A percentile compares a stretch with the other conserved stretches of the same genome.
Conservation (phyloP, 352 stramenopile genomes). For the Globisporangium apiculatum region DNA sequence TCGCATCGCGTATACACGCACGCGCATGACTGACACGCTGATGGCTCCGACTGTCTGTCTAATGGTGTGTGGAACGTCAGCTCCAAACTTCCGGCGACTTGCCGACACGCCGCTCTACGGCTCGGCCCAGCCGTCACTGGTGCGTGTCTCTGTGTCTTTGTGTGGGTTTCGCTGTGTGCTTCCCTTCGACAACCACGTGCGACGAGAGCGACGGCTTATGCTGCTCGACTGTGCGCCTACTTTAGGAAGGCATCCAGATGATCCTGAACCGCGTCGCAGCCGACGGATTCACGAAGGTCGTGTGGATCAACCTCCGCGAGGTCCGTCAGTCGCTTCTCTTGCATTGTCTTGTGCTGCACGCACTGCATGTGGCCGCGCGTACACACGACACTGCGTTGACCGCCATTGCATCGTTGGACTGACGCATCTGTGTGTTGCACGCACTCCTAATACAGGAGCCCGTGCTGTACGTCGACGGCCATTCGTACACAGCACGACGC, state of each 20-base stretch:
- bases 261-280: conserved; percentile 56
- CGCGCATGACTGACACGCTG: not conserved
- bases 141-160: conserved; percentile 14
- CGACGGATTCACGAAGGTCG: conserved; percentile 72
- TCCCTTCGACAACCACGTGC: too few species aligned
- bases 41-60: not conserved
- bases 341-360: not conserved
- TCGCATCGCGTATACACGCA: too few species aligned
- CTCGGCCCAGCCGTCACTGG: conserved; percentile 62
- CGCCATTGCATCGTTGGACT: not conserved
- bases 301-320: conserved; percentile 82
- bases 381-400: too few species aligned
- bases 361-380: too few species aligned
- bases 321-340: conserved; percentile 13
- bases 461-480: conserved; percentile 76
- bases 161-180: too few species aligned
- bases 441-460: conserved; percentile 33
- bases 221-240: conserved; percentile 4
- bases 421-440: not conserved
- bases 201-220: too few species aligned
- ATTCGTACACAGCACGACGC: conserved; percentile 58
- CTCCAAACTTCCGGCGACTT: conserved; percentile 75
- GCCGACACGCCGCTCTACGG: conserved; percentile 65
- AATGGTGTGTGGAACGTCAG: conserved; percentile 14
- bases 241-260: conserved; percentile 63